phyloP scores from a whole-genome alignment of 768 basidiomycete genomes.

The Lactarius deliciosus region DNA sequence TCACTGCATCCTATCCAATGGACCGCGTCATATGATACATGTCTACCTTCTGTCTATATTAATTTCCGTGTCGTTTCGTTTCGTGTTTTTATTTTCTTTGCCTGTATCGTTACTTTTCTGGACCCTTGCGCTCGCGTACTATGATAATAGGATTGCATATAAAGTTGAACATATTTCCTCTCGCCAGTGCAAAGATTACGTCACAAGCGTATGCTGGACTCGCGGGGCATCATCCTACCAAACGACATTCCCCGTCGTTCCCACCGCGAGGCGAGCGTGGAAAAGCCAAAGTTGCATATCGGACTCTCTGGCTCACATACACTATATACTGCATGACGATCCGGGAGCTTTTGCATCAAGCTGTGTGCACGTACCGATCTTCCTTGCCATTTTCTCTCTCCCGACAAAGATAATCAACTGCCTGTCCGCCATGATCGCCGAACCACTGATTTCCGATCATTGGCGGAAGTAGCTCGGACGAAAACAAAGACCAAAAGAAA shows the following conservation, averaged over 20 bases:
- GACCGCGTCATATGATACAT: neutral
- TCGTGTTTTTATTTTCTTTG: neutral
- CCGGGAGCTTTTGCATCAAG: neutral
- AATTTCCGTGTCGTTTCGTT: neutral
- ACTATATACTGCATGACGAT: neutral
- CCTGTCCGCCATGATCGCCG: neutral
- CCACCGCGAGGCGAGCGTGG: conserved; percentile 1
- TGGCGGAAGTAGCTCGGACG: neutral
- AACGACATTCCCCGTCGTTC: neutral
- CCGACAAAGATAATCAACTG: neutral
- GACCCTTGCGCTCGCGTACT: neutral
- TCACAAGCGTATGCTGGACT: neutral
- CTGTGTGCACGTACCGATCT: neutral
- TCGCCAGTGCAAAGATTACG: neutral
- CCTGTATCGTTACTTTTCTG: neutral
- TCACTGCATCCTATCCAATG: neutral
- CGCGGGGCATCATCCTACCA: neutral
- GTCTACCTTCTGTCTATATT: neutral
- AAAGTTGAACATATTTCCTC: neutral
- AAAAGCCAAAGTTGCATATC: neutral
- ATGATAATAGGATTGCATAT: neutral
- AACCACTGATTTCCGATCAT: neutral
- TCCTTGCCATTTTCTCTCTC: neutral
- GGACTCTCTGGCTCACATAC: neutral
- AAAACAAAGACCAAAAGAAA: too few species aligned